Evolutionary conservation across 2,329 filamentous ascomycete species (phyloP), one percentile per base, ranked within the genome.

Genomic region (Ophiostoma himal-ulmi): DNA sequence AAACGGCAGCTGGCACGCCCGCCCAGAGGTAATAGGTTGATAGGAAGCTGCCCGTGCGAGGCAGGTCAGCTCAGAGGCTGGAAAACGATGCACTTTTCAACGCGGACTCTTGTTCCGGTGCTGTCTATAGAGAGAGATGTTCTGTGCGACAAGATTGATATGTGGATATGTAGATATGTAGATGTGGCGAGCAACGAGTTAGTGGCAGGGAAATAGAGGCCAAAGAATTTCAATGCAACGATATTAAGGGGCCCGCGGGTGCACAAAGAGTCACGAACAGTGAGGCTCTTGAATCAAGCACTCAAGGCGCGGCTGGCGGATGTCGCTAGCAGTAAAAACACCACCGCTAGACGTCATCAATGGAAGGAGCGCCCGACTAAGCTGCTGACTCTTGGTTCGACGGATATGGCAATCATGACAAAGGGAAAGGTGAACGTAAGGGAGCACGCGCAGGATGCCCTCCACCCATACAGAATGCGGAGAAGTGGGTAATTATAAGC

Each of bases 401-500:
- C 52, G 52, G 52, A 57, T 26, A 57, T 22, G 22, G 52, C 52
- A 26, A 57, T 14, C 52, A 57, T 26, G 52, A 57, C 52, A 57
- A 57, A 57, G 52, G 52, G 44, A 48, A 57, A 57, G 52, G 52
- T 13, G 52, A 57, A 5, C 2, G 37, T 2, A 41, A 65, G 39
- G 26, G 26, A 37, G 5, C 26, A 41, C 30, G 26, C 4, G 22
- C 2, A 62, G 57, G 22, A 26, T 8, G n/a, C 26, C 57, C 57
- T 34, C 57, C 57, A 30, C 57, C 57, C 14, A 62, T 34, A 62
- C 60, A 68, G 30, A 70, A 54, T 70, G 70, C 68, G 70, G 70
- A 70, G 70, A 71, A 70, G 70, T 65, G 70, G 70, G 48, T 41
- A n/a, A n/a, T n/a, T n/a, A 5, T n/a, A 7, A 34, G 26, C 30